Conservation (phyloP, 257 asterid species). For the Penstemon barbatus region DNA sequence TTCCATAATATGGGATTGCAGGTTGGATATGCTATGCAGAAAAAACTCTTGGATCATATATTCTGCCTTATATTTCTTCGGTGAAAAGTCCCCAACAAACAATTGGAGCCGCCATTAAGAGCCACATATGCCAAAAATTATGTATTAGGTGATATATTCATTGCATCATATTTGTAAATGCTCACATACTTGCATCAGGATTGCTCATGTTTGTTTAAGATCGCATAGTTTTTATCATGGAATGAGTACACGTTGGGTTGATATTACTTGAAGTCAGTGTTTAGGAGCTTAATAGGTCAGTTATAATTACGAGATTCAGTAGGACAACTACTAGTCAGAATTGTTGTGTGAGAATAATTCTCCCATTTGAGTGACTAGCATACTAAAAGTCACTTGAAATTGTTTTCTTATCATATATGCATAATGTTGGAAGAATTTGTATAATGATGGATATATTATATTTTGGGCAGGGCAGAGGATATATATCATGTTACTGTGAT, state of each 20-base stretch:
- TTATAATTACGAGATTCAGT: not conserved
- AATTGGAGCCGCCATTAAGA: slow-evolving; percentile 81
- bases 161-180: slow-evolving; percentile 12
- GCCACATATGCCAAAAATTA: slow-evolving; percentile 56
- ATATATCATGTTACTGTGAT: slow-evolving; percentile 93
- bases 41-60: slow-evolving; percentile 88
- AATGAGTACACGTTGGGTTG: not conserved
- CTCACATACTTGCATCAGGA: not conserved
- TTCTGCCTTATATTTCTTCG: slow-evolving; percentile 91
- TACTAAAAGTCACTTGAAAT: not conserved
- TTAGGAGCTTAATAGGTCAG: slow-evolving; percentile 10
- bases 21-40: slow-evolving; percentile 99
- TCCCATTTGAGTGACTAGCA: not conserved
- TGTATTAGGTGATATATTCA: slow-evolving; percentile 51
- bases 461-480: slow-evolving; percentile 72
- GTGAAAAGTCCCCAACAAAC: slow-evolving; percentile 98
- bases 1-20: slow-evolving; percentile 38
- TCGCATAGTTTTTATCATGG: slow-evolving; percentile 16
- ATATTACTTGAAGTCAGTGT: slow-evolving; percentile 14
- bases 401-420: slow-evolving; percentile 2
- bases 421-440: slow-evolving; percentile 12
- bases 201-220: not conserved
- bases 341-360: not conserved
- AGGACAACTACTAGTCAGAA: slow-evolving; percentile 12
- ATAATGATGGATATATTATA: slow-evolving; percentile 27